These are phyloP conservation scores for Silene vulgaris DNA, from an alignment of 179 eudicot species.

Conservation along the genomic window DNA sequence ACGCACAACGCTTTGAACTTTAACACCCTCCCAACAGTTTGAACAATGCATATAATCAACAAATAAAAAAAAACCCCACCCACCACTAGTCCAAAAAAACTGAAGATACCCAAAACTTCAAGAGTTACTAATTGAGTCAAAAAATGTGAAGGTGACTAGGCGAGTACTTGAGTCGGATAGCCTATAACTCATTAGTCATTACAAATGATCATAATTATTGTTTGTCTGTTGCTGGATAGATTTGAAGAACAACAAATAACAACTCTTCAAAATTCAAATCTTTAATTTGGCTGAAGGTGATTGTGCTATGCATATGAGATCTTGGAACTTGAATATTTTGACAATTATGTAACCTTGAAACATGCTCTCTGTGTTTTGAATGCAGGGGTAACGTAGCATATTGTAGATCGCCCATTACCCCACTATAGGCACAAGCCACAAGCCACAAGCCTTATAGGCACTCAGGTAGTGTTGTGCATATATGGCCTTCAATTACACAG, in stretches of 20 bases:
- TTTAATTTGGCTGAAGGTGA: neutral
- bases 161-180: neutral
- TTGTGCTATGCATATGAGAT: neutral
- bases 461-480: neutral
- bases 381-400: conserved; percentile 2
- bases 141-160: no score
- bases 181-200: neutral
- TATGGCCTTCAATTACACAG: neutral
- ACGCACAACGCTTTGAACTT: neutral
- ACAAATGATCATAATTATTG: neutral
- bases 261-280: neutral
- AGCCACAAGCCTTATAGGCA: neutral
- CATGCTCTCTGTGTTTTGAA: neutral
- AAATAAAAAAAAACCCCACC: neutral
- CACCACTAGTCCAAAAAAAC: neutral
- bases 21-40: neutral
- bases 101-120: conserved; percentile 9
- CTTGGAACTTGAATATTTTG: neutral
- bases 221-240: neutral
- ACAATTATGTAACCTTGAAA: neutral
- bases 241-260: neutral
- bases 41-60: neutral
- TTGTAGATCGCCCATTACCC: neutral
- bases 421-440: neutral
- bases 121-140: neutral